Percentiles rank a stretch among this genome's conserved stretches.
Evolutionary conservation across 177 flowering plant species (phyloP).

Genomic region (Vitis hybrid): DNA sequence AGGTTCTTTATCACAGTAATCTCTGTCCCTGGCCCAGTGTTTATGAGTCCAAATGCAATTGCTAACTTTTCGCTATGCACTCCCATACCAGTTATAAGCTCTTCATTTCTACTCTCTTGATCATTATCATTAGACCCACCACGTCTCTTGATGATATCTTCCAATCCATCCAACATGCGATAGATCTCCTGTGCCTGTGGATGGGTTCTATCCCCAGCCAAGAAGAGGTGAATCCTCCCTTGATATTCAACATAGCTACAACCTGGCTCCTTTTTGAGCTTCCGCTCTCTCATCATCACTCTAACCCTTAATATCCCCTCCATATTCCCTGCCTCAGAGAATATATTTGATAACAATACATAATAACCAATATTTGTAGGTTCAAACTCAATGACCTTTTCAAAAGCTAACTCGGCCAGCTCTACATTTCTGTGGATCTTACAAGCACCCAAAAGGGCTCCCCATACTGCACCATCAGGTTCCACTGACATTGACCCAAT

Average conservation of each 20-base stretch:
- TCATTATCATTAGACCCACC: constrained; percentile 10
- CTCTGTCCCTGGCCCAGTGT: constrained; percentile 38
- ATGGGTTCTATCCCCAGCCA: constrained; percentile 57
- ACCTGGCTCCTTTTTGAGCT: constrained; percentile 64
- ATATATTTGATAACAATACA: constrained; percentile 60
- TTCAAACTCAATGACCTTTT: constrained; percentile 47
- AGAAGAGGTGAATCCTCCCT: constrained; percentile 53
- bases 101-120: constrained; percentile 23
- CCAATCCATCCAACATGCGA: constrained; percentile 43
- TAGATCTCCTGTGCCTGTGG: constrained; percentile 48
- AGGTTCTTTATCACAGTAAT: constrained; percentile 65
- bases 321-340: constrained; percentile 38
- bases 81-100: constrained; percentile 15
- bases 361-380: constrained; percentile 68
- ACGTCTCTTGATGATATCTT: constrained; percentile 27
- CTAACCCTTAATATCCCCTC: constrained; percentile 53
- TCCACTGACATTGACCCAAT: constrained; percentile 50
- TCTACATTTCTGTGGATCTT: constrained; percentile 56
- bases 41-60: constrained; percentile 53
- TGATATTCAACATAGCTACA: constrained; percentile 56
- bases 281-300: constrained; percentile 59
- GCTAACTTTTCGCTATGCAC: constrained; percentile 73
- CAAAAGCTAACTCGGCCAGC: constrained; percentile 65
- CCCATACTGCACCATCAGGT: constrained; percentile 86
- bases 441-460: constrained; percentile 71